Evolutionary conservation across 306 rosid species (phyloP), one percentile per base, ranked within the genome.

Genomic region (Prunus kanzakura): DNA sequence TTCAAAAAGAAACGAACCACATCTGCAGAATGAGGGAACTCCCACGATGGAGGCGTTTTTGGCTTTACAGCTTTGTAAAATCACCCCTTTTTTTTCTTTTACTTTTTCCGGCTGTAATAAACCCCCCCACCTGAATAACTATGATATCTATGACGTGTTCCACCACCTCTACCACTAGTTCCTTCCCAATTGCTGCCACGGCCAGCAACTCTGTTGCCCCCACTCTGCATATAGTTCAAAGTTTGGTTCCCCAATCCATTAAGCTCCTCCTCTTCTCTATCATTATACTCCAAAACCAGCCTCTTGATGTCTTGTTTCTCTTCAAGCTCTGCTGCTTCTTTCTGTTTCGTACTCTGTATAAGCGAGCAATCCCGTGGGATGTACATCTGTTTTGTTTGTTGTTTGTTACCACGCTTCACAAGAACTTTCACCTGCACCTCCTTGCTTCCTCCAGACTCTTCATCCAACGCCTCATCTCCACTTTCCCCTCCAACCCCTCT

Each of bases 241-340:
- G 98, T 87, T 64, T 96, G 99, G 74, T 84, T 64, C 68, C 88
- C 98, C 72, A 92, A 72, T 77, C 98, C 98, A 86, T 91, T 89
- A 55, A 89, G 89, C 83, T 96, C 99, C 84, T 96, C 98, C 83
- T 95, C 99, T 82, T 95, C 99, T 79, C 98, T 84, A 79, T 96
- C 99, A 77, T 92, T 96, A 78, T 96, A 96, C 85, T 96, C 98
- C 86, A 92, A 82, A 76, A 96, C 94, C 64, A 88, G 83, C 85
- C 99, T 91, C 84, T 96, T 96, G 83, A 96, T 96, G 84, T 92
- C 99, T 81, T 96, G 98, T 80, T 96, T 96, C 93, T 96, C 99
- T 83, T 96, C 98, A 76, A 96, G 90, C 81, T 96, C 97, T 11
- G 93, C 99, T 57, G 99, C 99, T 86, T 92, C 99, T 81, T 96